A percentile compares a stretch with the other conserved stretches of the same genome.
Conservation (phyloP, 345 rosid species). For the Euphorbia pulcherrima region DNA sequence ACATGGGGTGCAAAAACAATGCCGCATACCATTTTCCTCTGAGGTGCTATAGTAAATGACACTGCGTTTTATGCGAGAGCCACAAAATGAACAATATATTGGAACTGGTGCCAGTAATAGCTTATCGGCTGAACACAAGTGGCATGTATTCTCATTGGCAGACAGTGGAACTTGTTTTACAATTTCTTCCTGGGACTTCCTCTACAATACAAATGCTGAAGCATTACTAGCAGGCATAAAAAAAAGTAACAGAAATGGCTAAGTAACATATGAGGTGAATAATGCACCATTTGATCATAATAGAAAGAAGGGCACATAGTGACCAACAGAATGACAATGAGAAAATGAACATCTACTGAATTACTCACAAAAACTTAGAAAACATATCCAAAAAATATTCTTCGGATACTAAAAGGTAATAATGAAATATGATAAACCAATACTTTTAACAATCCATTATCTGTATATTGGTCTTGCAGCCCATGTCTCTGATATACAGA, state of each 20-base stretch:
- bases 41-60: constrained; percentile 35
- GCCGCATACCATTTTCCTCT: constrained; percentile 27
- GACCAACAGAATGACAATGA: neutral
- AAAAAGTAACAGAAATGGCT: neutral
- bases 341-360: neutral
- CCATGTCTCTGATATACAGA: neutral
- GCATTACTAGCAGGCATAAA: constrained; percentile 13
- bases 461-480: neutral
- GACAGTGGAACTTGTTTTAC: constrained; percentile 9
- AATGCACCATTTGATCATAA: too few species aligned
- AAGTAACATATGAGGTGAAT: neutral
- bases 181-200: constrained; percentile 16
- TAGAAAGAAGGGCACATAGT: neutral
- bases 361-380: neutral
- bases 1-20: constrained; percentile 43
- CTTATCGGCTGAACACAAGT: constrained; percentile 35
- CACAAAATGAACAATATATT: constrained; percentile 44
- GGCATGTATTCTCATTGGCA: constrained; percentile 36
- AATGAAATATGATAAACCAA: neutral
- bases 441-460: neutral
- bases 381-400: neutral
- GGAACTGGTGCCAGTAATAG: constrained; percentile 41
- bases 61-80: constrained; percentile 26
- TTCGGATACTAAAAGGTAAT: neutral
- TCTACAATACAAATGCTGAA: constrained; percentile 22